phyloP scores from a whole-genome alignment of 1,284 basidiomycete species.

The Retiboletus flavoniger region DNA sequence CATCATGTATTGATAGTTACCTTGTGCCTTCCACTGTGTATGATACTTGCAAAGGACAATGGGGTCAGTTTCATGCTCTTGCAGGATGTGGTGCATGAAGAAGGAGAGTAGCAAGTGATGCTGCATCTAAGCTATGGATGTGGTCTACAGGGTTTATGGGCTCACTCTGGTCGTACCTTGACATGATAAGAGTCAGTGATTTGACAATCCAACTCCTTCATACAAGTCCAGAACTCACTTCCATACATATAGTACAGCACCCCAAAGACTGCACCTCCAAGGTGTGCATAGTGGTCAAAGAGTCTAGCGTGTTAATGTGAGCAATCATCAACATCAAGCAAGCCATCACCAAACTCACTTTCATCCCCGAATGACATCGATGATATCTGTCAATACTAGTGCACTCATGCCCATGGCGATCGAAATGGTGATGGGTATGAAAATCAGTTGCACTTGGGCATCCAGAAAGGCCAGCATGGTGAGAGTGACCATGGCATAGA shows the following conservation, averaged over 20 bases:
- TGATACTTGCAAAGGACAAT: background rate
- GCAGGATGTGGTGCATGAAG: background rate
- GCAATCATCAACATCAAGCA: background rate
- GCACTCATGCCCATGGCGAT: conserved; percentile 78
- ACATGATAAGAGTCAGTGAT: conserved; percentile 4
- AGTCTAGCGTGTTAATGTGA: conserved; percentile 28
- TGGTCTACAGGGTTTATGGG: background rate
- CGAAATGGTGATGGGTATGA: conserved; percentile 77
- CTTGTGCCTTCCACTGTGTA: conserved; percentile 5
- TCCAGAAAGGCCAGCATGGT: conserved; percentile 83
- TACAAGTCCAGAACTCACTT: conserved; percentile 51
- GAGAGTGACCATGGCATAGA: conserved; percentile 76
- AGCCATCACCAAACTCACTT: conserved; percentile 47
- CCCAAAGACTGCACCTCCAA: conserved; percentile 79
- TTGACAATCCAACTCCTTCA: conserved; percentile 29
- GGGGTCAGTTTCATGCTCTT: background rate
- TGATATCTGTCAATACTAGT: conserved; percentile 66
- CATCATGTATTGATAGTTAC: background rate
- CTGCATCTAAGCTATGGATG: background rate
- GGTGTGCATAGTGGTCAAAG: conserved; percentile 81
- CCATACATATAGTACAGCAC: conserved; percentile 64
- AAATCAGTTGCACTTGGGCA: conserved; percentile 71
- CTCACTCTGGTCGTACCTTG: conserved; percentile 7
- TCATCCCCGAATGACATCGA: conserved; percentile 84
- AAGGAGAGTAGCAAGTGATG: background rate